Evolutionary conservation across 192 early-diverging fungal species (phyloP), one percentile per base, ranked within the genome.

Genomic region (Fimicolochytrium jonesii): DNA sequence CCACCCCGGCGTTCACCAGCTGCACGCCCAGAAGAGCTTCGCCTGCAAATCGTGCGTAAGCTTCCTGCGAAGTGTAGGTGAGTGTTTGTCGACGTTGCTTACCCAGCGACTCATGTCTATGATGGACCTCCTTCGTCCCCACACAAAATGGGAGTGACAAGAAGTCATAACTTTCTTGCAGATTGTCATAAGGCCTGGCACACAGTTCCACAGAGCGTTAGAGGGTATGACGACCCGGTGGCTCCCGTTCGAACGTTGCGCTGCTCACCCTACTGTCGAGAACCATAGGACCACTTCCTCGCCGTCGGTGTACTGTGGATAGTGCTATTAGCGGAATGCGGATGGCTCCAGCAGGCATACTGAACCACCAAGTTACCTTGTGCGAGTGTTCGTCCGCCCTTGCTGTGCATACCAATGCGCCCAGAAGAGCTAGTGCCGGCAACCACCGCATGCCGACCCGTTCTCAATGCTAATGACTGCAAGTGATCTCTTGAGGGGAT

Each of bases 11-110:
- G 62, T 85, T 85, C 49, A 79, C 76, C 32, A 91, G 74, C 34
- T 90, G 85, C 77, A 90, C 81, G 47, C 90, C 90, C 36, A 87
- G 65, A 15, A 91, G 68, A 2, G 88, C 90, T 61, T 91, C 90
- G 18, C 87, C 46, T 48, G 46, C 23, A 18, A 7, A 39, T n/a
- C n/a, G n/a, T n/a, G n/a, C 9, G 37, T 39, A 39, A 39, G 37
- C 7, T 39, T 17, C 9, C 37, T 39, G n/a, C n/a, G n/a, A n/a
- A n/a, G n/a, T n/a, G n/a, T n/a, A n/a, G n/a, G n/a, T n/a, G n/a
- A 39, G 17, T 39, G 7, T 39, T 17, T 17, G 37, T 17, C 37
- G 9, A 39, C 9, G 17, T 11, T 17, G 7, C 17, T 10, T n/a
- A 48, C 46, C 90, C 22, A 91, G 67, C 10, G 87, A 83, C 66